Base-by-base conservation (phyloP, 2,329 filamentous ascomycete species). In the Bipolaris sorokiniana region DNA sequence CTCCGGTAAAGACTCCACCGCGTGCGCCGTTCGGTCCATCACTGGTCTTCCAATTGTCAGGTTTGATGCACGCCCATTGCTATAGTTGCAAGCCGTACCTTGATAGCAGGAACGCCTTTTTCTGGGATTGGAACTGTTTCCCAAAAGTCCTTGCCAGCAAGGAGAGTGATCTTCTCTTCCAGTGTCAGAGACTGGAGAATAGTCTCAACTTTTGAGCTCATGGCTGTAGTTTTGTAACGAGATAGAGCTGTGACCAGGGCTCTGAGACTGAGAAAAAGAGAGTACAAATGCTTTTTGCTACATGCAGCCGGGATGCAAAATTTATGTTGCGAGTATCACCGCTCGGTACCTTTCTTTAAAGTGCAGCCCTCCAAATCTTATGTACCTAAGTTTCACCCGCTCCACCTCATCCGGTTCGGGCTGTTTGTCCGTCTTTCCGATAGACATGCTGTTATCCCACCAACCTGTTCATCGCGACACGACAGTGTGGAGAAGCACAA, bases 21-120 rank as follows among this genome's bases (percentile, higher is more conserved):
- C 88, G 82, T 37, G 88, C 83, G 40, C 88, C 88, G 67, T 90
- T 90, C 36, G 88, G 88, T 0, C 88, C 88, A 66, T 90, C 88
- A 26, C 84, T 85, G 31, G 87, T 80, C 48, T 88, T 80, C 15
- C 1, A 9, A 62, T 37, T 65, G 61, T 23, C 28, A 36, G 15
- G 26, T 28, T 13, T 15, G 5, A 9, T 18, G 13, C 10, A 15
- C 7, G 3, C 3, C n/a, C 3, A 34, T 11, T 13, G 18, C 13
- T 26, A 16, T 18, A 41, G 10, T 22, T 5, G 13, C 1, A 38
- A 34, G 10, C 16, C 51, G 15, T 65, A 73, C 72, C 58, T 75
- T 75, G 18, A 90, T 78, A 0, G 86, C 83, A 5, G 87, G 87
- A 7, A 90, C 80, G 2, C 83, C 82, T 64, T 88, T 82, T 6